These are phyloP conservation scores for Infundibulicybe gibba DNA, from an alignment of 768 basidiomycete genomes.

Conservation along the genomic window DNA sequence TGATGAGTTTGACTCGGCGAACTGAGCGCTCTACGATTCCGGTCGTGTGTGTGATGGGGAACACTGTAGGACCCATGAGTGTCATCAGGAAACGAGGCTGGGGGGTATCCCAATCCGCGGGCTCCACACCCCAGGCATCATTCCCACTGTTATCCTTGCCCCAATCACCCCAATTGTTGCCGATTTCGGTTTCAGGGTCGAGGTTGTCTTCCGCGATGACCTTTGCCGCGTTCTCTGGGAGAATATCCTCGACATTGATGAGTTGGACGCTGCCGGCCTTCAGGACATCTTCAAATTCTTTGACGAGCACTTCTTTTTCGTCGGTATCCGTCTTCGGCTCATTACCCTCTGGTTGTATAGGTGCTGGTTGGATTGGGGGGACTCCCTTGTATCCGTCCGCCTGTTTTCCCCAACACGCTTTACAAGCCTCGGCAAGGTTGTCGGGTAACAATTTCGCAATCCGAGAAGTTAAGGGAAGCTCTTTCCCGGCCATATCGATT, in stretches of 20 bases:
- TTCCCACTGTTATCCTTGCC: neutral
- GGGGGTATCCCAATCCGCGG: constrained; percentile 14
- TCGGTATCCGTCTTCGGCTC: constrained; percentile 6
- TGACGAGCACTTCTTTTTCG: constrained; percentile 13
- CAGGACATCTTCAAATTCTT: constrained; percentile 34
- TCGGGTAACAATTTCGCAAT: constrained; percentile 47
- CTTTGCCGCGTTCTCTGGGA: constrained; percentile 9
- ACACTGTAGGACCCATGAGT: constrained; percentile 50
- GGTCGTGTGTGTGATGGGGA: constrained; percentile 60
- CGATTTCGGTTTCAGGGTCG: constrained; percentile 7
- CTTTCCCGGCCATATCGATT: constrained; percentile 35
- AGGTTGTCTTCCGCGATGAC: constrained; percentile 9
- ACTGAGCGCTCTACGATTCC: constrained; percentile 67
- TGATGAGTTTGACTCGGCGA: constrained; percentile 48
- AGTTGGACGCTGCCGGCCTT: constrained; percentile 28
- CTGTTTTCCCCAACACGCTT: constrained; percentile 44
- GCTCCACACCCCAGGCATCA: constrained; percentile 7
- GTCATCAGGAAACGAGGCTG: constrained; percentile 26
- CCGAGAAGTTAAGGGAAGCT: constrained; percentile 46
- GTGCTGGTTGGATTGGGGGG: constrained; percentile 2
- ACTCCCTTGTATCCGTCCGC: constrained; percentile 33
- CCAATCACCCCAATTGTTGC: constrained; percentile 3
- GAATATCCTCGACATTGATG: constrained; percentile 9
- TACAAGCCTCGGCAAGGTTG: constrained; percentile 45
- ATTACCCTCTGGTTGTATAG: constrained; percentile 1